These are phyloP conservation scores for Acanthamoeba sp. DNA, from an alignment of 208 protist genomes.

Conservation along the genomic window DNA sequence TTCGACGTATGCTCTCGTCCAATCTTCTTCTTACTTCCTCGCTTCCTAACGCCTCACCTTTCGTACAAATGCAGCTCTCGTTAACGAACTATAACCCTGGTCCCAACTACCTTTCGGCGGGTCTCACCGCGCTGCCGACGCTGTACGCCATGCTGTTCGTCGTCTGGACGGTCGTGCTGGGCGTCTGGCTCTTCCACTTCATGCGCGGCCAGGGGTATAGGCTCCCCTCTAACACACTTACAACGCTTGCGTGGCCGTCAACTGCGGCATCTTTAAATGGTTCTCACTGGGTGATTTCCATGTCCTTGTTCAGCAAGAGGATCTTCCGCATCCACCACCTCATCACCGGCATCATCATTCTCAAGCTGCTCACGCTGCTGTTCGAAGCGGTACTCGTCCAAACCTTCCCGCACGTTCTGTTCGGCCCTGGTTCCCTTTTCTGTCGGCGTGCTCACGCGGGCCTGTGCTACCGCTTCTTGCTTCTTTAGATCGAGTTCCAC, in stretches of 20 bases:
- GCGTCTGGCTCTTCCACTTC: slow-evolving; percentile 45
- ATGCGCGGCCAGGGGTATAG: slow-evolving; percentile 48
- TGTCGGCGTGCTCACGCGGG: too few relatives aligned
- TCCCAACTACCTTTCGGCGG: slow-evolving; percentile 66
- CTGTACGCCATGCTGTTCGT: slow-evolving; percentile 57
- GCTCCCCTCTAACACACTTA: neutral
- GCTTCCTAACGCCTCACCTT: neutral
- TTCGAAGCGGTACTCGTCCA: slow-evolving; percentile 78
- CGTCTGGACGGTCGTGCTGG: neutral
- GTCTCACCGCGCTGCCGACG: slow-evolving; percentile 26
- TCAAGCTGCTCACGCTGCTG: slow-evolving; percentile 85
- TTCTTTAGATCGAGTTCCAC: slow-evolving; percentile 82
- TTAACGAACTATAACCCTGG: slow-evolving; percentile 46
- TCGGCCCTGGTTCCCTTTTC: neutral
- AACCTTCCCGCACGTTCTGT: neutral
- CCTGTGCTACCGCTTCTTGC: neutral
- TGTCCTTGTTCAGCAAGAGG: neutral
- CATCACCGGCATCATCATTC: slow-evolving; percentile 75
- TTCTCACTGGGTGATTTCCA: neutral
- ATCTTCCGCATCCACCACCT: slow-evolving; percentile 75
- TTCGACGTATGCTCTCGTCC: neutral
- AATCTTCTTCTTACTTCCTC: neutral
- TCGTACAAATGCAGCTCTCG: neutral
- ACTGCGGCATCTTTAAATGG: too few relatives aligned
- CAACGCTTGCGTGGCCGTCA: neutral